These are phyloP conservation scores for Torulaspora gathmanii DNA, from an alignment of 805 yeast species.

Conservation along the genomic window DNA sequence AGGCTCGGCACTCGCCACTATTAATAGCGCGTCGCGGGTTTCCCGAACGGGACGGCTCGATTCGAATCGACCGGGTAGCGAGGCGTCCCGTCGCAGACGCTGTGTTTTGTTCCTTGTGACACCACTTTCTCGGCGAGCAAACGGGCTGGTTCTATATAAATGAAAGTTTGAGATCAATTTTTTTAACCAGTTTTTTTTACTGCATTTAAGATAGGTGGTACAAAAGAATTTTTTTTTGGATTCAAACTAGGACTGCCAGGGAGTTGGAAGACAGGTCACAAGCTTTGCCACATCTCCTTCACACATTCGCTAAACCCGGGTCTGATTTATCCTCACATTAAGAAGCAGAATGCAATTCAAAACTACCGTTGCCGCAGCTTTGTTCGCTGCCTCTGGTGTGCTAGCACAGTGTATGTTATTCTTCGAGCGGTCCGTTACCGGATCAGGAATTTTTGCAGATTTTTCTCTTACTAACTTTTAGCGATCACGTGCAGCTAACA, in stretches of 20 bases:
- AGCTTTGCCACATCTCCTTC: too few species aligned
- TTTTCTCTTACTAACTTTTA: slow-evolving; percentile 7
- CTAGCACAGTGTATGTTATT: slow-evolving; percentile 35
- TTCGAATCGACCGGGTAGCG: background rate
- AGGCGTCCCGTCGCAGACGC: too few species aligned
- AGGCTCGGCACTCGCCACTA: background rate
- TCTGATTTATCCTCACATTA: background rate
- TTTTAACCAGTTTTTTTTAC: too few species aligned
- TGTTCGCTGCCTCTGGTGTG: slow-evolving; percentile 45
- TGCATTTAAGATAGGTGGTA: too few species aligned
- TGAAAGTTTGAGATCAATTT: too few species aligned
- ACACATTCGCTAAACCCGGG: too few species aligned
- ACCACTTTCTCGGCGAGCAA: background rate
- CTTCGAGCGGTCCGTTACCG: background rate
- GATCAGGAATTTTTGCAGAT: background rate
- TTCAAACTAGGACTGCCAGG: too few species aligned
- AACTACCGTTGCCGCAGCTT: slow-evolving; percentile 45
- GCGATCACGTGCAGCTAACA: slow-evolving; percentile 35
- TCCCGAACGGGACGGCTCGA: background rate
- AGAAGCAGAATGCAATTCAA: slow-evolving; percentile 49
- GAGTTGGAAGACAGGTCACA: too few species aligned
- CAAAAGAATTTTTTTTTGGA: too few species aligned
- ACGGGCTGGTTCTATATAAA: too few species aligned
- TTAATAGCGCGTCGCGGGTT: background rate
- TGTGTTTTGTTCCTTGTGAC: background rate